These are phyloP conservation scores for Xylaria sp. DNA, from an alignment of 2,329 filamentous ascomycete genomes.

Conservation along the genomic window DNA sequence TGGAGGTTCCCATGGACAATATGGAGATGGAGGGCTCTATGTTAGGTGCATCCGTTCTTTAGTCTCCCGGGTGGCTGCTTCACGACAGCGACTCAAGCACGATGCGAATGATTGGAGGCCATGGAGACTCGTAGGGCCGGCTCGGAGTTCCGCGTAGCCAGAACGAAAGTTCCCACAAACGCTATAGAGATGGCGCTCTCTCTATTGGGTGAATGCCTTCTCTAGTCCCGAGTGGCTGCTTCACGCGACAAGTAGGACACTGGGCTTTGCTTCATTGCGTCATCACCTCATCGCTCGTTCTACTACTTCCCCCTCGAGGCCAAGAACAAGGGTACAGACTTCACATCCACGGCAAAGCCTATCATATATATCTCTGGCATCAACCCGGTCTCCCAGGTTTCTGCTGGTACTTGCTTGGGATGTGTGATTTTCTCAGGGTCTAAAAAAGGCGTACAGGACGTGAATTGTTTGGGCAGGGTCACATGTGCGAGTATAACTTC, in stretches of 20 bases:
- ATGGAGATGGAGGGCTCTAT: slow-evolving; percentile 46
- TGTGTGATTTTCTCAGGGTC: slow-evolving; percentile 16
- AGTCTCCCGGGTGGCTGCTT: too few relatives aligned
- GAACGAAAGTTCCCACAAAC: too few relatives aligned
- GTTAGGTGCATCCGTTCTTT: slow-evolving; percentile 46
- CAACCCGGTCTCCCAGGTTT: neutral
- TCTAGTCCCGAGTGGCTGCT: too few relatives aligned
- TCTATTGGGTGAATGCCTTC: too few relatives aligned
- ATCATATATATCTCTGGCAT: neutral
- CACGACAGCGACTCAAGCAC: too few relatives aligned
- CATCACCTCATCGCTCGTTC: neutral
- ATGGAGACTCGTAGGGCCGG: too few relatives aligned
- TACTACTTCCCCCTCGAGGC: neutral
- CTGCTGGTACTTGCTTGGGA: slow-evolving; percentile 2
- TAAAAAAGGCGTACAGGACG: slow-evolving; percentile 27
- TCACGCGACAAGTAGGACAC: too few relatives aligned
- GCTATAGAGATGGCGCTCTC: too few relatives aligned
- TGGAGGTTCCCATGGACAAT: slow-evolving; percentile 48
- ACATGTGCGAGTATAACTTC: slow-evolving; percentile 23
- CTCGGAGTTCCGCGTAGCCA: too few relatives aligned
- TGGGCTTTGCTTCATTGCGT: too few relatives aligned
- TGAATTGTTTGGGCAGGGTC: slow-evolving; percentile 18
- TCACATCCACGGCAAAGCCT: neutral
- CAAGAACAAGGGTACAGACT: neutral
- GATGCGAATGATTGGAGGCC: too few relatives aligned